Percentiles rank a stretch among this genome's conserved stretches.
phyloP scores from a whole-genome alignment of 768 basidiomycete species.

The Pisolithus microcarpus region DNA sequence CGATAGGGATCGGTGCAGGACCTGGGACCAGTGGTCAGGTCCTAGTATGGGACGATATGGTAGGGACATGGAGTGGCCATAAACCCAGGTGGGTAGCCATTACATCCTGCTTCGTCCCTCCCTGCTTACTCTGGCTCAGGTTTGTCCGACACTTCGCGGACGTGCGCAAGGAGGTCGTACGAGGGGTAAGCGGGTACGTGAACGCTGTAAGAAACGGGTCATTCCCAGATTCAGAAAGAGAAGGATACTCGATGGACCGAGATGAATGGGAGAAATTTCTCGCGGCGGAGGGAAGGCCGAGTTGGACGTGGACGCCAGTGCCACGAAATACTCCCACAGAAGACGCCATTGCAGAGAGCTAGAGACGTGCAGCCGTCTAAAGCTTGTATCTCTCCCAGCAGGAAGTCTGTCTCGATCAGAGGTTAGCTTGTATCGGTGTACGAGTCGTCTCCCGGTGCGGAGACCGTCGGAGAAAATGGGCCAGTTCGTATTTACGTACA shows the following conservation, averaged over 20 bases:
- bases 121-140: conserved; percentile 30
- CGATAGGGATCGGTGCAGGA: conserved; percentile 96
- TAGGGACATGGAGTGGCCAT: conserved; percentile 79
- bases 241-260: conserved; percentile 78
- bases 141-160: conserved; percentile 90
- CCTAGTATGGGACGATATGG: conserved; percentile 86
- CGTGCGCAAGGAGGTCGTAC: conserved; percentile 51
- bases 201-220: conserved; percentile 65
- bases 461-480: too few species aligned
- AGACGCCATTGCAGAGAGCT: not conserved
- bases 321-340: not conserved
- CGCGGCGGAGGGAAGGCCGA: conserved; percentile 20
- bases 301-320: conserved; percentile 3
- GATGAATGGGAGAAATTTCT: conserved; percentile 67
- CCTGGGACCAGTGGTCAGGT: conserved; percentile 82
- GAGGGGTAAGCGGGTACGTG: conserved; percentile 64
- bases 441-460: too few species aligned
- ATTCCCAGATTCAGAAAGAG: conserved; percentile 64
- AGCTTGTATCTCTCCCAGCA: not conserved
- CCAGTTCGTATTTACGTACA: too few species aligned
- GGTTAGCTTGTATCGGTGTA: too few species aligned
- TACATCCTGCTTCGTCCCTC: not conserved
- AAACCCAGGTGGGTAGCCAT: conserved; percentile 49
- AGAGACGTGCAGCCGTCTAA: not conserved
- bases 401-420: too few species aligned